A percentile compares a stretch with the other conserved stretches of the same genome.
phyloP scores from a whole-genome alignment of 495 filamentous ascomycete genomes.

The Aspergillus affinis region DNA sequence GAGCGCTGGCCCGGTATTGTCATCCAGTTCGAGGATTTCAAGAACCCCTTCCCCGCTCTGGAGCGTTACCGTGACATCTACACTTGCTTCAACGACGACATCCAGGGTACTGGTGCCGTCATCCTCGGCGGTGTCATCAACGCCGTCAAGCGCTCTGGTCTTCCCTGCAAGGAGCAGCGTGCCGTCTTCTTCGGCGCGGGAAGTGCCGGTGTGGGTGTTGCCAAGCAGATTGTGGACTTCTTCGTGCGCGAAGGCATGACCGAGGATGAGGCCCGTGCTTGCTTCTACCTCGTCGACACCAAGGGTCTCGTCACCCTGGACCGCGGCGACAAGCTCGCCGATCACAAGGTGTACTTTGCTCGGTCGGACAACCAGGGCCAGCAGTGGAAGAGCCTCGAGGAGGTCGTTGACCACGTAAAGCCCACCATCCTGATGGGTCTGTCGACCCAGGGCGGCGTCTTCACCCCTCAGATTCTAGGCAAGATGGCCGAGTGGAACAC shows the following conservation, averaged over 20 bases:
- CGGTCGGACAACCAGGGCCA: constrained; percentile 87
- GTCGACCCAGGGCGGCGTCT: constrained; percentile 90
- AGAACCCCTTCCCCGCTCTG: constrained; percentile 94
- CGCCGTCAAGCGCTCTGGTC: constrained; percentile 82
- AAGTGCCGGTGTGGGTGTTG: constrained; percentile 92
- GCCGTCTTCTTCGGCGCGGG: constrained; percentile 97
- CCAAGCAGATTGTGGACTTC: constrained; percentile 93
- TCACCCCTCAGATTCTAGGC: constrained; percentile 81
- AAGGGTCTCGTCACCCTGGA: constrained; percentile 93
- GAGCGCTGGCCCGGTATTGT: constrained; percentile 91
- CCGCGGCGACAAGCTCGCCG: constrained; percentile 88
- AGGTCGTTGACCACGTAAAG: constrained; percentile 90
- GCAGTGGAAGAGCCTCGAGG: constrained; percentile 85
- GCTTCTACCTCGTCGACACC: constrained; percentile 98
- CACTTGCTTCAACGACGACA: constrained; percentile 98
- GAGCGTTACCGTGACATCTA: constrained; percentile 83
- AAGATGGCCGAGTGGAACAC: constrained; percentile 82
- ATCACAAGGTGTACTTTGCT: constrained; percentile 98
- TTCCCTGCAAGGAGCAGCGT: constrained; percentile 85
- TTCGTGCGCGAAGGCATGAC: constrained; percentile 91
- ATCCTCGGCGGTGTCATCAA: constrained; percentile 93
- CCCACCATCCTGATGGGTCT: constrained; percentile 94
- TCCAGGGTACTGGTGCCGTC: constrained; percentile 96
- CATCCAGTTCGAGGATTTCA: constrained; percentile 98
- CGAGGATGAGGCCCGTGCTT: constrained; percentile 83